Evolutionary conservation across 352 stramenopile species (phyloP).

Genomic region (Aphanomyces astaci): DNA sequence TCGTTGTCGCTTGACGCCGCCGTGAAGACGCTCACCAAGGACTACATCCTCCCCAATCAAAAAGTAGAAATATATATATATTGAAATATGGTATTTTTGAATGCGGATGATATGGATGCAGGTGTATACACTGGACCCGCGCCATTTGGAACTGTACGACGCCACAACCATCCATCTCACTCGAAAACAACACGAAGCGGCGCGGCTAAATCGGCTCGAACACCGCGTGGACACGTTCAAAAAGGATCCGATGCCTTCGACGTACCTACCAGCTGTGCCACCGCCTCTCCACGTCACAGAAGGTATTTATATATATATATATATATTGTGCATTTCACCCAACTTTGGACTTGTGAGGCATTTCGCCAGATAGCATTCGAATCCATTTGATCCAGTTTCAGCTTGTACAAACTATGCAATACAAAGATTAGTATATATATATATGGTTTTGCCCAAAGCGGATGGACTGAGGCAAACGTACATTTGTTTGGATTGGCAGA

Average conservation of each 20-base stretch:
- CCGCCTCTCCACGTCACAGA: not conserved
- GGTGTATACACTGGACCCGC: constrained; percentile 65
- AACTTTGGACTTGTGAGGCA: too few relatives aligned
- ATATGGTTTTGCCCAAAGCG: too few relatives aligned
- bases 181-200: constrained; percentile 79
- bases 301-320: not conserved
- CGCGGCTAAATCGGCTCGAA: constrained; percentile 83
- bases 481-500: too few relatives aligned
- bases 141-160: constrained; percentile 78
- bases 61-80: too few relatives aligned
- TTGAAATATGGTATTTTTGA: too few relatives aligned
- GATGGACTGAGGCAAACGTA: too few relatives aligned
- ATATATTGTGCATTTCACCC: too few relatives aligned
- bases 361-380: too few relatives aligned
- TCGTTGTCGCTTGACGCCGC: constrained; percentile 61
- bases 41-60: constrained; percentile 43
- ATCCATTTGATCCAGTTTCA: too few relatives aligned
- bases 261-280: not conserved
- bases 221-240: constrained; percentile 63
- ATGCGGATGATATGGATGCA: too few relatives aligned
- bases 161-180: constrained; percentile 82
- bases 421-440: too few relatives aligned
- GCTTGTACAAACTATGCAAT: too few relatives aligned
- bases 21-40: constrained; percentile 71
- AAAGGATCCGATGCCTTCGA: constrained; percentile 13